phyloP scores from a whole-genome alignment of 768 basidiomycete species.

The Chlorophyllum brunneum region DNA sequence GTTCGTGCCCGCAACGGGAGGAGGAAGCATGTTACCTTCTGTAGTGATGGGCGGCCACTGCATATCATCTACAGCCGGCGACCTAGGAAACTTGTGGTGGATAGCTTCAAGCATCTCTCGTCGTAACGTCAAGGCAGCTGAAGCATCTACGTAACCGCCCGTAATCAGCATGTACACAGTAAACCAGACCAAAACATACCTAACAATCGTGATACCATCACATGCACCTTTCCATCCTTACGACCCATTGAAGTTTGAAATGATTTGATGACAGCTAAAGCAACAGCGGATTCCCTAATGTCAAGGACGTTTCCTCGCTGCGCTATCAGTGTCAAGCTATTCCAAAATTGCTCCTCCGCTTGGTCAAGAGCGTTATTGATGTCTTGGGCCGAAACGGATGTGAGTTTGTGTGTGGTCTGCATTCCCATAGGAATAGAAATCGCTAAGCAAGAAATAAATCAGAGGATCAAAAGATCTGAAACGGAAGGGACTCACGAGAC shows the following conservation, averaged over 20 bases:
- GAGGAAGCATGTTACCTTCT: slow-evolving; percentile 39
- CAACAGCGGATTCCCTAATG: slow-evolving; percentile 71
- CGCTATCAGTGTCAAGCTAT: slow-evolving; percentile 52
- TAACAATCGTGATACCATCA: slow-evolving; percentile 59
- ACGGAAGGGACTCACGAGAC: slow-evolving; percentile 60
- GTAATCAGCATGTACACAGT: neutral
- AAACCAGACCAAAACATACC: slow-evolving; percentile 32
- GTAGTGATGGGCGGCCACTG: slow-evolving; percentile 63
- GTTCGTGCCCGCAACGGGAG: slow-evolving; percentile 14
- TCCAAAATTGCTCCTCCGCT: slow-evolving; percentile 70
- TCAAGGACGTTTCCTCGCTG: slow-evolving; percentile 62
- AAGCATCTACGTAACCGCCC: slow-evolving; percentile 49
- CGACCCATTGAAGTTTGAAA: slow-evolving; percentile 82
- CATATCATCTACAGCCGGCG: slow-evolving; percentile 52
- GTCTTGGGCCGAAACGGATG: slow-evolving; percentile 48
- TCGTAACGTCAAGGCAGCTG: slow-evolving; percentile 72
- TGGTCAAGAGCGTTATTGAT: slow-evolving; percentile 57
- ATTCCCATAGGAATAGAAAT: slow-evolving; percentile 83
- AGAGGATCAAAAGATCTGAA: neutral
- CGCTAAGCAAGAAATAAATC: slow-evolving; percentile 37
- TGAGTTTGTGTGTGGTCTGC: slow-evolving; percentile 35
- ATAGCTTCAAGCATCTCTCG: slow-evolving; percentile 87
- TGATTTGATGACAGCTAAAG: slow-evolving; percentile 65
- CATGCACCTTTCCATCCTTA: slow-evolving; percentile 41
- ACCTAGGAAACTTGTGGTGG: slow-evolving; percentile 57